phyloP scores from a whole-genome alignment of 2,329 filamentous ascomycete species.

The Ustilaginoidea virens region DNA sequence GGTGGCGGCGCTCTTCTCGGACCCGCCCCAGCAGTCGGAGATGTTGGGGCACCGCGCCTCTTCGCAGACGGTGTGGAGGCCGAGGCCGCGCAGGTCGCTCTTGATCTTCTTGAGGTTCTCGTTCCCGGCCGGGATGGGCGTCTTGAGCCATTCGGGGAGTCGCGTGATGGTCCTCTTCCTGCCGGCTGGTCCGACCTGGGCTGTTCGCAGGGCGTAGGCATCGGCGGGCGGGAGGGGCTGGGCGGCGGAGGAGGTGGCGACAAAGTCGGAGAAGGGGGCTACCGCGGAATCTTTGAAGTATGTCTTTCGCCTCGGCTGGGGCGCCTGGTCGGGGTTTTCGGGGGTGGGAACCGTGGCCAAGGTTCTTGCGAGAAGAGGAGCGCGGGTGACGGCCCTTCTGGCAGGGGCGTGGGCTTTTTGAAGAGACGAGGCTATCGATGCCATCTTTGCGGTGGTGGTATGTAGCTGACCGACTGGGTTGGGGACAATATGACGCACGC shows the following conservation, averaged over 20 bases:
- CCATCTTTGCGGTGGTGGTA: constrained; percentile 7
- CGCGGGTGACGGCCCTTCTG: constrained; percentile 21
- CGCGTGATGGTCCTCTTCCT: constrained; percentile 53
- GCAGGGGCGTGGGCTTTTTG: constrained; percentile 27
- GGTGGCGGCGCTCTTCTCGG: constrained; percentile 75
- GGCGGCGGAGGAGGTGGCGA: constrained; percentile 25
- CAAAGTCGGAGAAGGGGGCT: constrained; percentile 42
- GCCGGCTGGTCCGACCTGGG: constrained; percentile 47
- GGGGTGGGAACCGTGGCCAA: constrained; percentile 31
- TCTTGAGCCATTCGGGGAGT: constrained; percentile 90
- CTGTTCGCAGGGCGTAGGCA: constrained; percentile 45
- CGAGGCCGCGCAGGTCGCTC: constrained; percentile 75
- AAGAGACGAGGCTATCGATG: constrained; percentile 24
- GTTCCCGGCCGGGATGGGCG: constrained; percentile 70
- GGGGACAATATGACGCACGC: too few species aligned
- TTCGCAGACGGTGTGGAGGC: constrained; percentile 91
- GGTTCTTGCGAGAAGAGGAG: constrained; percentile 17
- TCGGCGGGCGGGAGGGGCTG: constrained; percentile 33
- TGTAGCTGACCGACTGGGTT: too few species aligned
- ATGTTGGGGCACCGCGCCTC: constrained; percentile 97
- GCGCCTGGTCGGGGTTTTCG: constrained; percentile 10
- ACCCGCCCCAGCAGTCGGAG: constrained; percentile 92
- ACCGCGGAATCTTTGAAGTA: constrained; percentile 46
- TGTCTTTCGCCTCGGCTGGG: constrained; percentile 21
- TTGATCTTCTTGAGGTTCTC: constrained; percentile 89